A percentile compares a stretch with the other conserved stretches of the same genome.
Evolutionary conservation across 495 filamentous ascomycete genomes (phyloP).

Genomic region (Emericellopsis terricola): DNA sequence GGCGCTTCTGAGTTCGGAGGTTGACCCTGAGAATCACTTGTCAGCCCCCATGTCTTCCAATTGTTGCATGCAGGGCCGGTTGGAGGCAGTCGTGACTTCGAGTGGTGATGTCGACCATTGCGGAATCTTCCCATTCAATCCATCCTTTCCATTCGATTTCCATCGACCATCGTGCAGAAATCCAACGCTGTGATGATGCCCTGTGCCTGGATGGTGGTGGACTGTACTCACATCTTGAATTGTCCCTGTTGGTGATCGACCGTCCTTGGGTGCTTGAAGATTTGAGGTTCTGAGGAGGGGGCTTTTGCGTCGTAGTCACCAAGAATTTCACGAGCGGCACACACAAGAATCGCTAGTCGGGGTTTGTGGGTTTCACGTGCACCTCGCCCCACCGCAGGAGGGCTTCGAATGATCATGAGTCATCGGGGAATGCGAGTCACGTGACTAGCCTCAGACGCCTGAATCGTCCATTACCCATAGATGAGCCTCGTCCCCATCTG

Average conservation of each 20-base stretch:
- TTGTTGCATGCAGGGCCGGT: not conserved
- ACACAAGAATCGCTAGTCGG: slow-evolving; percentile 1
- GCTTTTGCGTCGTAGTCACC: slow-evolving; percentile 1
- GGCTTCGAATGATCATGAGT: slow-evolving; percentile 2
- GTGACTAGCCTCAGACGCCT: not conserved
- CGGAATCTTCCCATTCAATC: not conserved
- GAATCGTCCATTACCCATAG: not conserved
- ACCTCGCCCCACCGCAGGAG: slow-evolving; percentile 1
- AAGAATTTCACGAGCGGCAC: slow-evolving; percentile 3
- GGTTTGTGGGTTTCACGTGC: slow-evolving; percentile 5
- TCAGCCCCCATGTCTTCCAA: slow-evolving; percentile 12
- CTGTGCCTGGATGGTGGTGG: not conserved
- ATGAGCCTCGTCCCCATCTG: not conserved
- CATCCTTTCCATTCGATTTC: too few relatives aligned
- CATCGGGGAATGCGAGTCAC: not conserved
- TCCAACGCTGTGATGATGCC: too few relatives aligned
- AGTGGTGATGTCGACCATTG: too few relatives aligned
- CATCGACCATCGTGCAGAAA: too few relatives aligned
- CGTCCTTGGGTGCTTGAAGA: slow-evolving; percentile 9
- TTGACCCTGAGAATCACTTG: slow-evolving; percentile 59
- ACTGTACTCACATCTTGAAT: slow-evolving; percentile 17
- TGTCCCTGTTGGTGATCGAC: slow-evolving; percentile 11
- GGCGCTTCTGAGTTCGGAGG: slow-evolving; percentile 98
- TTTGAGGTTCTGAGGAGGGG: slow-evolving; percentile 11
- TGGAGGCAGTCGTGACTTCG: too few relatives aligned